phyloP scores from a whole-genome alignment of 2,329 filamentous ascomycete genomes.

The Dothidotthia symphoricarpi region DNA sequence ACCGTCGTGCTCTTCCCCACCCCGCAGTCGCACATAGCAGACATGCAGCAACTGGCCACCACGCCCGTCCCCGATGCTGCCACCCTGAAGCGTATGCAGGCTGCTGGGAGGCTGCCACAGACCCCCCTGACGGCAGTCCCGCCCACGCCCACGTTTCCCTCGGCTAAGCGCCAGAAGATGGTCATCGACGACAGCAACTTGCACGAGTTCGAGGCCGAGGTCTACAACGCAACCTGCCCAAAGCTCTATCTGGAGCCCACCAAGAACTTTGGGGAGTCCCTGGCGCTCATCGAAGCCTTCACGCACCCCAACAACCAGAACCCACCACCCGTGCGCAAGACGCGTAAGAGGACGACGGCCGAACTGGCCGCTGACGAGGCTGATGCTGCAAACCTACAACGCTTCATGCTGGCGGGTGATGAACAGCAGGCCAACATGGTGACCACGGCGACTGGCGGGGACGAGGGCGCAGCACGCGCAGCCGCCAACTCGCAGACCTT shows the following conservation, averaged over 20 bases:
- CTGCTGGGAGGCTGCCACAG: conserved; percentile 58
- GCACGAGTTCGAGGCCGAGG: conserved; percentile 70
- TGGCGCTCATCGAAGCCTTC: conserved; percentile 68
- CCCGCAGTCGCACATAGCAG: conserved; percentile 68
- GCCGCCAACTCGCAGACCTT: conserved; percentile 81
- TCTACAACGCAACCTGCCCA: conserved; percentile 70
- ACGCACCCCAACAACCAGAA: conserved; percentile 75
- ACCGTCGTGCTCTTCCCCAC: conserved; percentile 88
- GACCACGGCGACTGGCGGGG: conserved; percentile 58
- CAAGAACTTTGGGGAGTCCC: conserved; percentile 64
- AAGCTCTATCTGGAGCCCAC: conserved; percentile 77
- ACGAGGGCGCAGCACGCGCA: conserved; percentile 63
- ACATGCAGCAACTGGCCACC: conserved; percentile 72
- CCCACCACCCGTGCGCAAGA: conserved; percentile 78
- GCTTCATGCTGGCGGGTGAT: conserved; percentile 90
- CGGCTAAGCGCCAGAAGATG: conserved; percentile 71
- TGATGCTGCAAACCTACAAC: conserved; percentile 80
- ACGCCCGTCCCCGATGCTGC: conserved; percentile 60
- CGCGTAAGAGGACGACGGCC: conserved; percentile 86
- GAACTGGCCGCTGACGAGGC: conserved; percentile 96
- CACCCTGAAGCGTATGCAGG: conserved; percentile 51
- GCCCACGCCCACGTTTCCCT: conserved; percentile 58
- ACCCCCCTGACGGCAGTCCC: conserved; percentile 59
- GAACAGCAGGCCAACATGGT: conserved; percentile 68
- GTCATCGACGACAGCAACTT: conserved; percentile 74